Conservation (phyloP, 495 filamentous ascomycete genomes). For the Penicillium atrosanguineum region DNA sequence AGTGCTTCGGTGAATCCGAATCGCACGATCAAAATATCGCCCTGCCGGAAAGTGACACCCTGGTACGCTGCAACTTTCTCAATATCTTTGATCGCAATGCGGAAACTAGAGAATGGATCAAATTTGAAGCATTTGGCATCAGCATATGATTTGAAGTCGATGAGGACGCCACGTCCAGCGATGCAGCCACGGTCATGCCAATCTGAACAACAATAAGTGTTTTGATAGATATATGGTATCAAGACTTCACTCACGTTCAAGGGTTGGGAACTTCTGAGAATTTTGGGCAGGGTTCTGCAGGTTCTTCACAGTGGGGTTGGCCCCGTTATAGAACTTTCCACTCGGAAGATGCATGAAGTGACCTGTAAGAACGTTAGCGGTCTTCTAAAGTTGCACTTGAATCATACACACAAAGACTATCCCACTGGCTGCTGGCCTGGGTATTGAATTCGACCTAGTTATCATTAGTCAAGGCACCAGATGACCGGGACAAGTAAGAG, state of each 20-base stretch:
- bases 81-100: constrained; percentile 30
- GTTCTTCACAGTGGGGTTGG: constrained; percentile 13
- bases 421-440: constrained; percentile 42
- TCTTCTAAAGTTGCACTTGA: background rate
- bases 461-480: no score
- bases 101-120: constrained; percentile 31
- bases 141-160: constrained; percentile 44
- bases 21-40: constrained; percentile 47
- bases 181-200: constrained; percentile 39
- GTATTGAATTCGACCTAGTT: constrained; percentile 49
- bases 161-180: constrained; percentile 43
- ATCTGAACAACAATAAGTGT: constrained; percentile 18
- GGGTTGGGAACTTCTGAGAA: constrained; percentile 10
- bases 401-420: constrained; percentile 32
- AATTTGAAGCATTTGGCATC: constrained; percentile 31
- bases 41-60: constrained; percentile 30
- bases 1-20: constrained; percentile 42
- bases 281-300: constrained; percentile 1
- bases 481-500: no score
- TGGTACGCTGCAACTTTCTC: constrained; percentile 31
- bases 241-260: constrained; percentile 20
- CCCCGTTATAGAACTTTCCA: constrained; percentile 54
- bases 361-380: constrained; percentile 7
- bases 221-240: background rate
- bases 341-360: constrained; percentile 42